Conservation (phyloP, 1,284 basidiomycete species). For the Agroathelia rolfsii region DNA sequence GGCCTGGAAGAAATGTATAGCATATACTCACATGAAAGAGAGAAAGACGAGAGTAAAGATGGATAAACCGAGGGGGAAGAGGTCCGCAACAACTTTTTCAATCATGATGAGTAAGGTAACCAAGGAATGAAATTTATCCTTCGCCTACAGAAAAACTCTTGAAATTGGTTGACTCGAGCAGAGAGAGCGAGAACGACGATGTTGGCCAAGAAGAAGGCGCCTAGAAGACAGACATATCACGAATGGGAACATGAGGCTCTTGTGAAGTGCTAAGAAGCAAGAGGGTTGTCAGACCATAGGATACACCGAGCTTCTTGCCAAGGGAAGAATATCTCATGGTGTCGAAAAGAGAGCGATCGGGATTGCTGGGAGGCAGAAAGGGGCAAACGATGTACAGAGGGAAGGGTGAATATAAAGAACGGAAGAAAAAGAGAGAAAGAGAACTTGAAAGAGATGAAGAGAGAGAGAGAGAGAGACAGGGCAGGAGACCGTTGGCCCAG, state of each 20-base stretch:
- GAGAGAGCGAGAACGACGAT: slow-evolving; percentile 43
- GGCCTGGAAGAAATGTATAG: background rate
- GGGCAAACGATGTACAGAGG: too few species aligned
- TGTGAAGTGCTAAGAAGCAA: too few species aligned
- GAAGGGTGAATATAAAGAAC: too few species aligned
- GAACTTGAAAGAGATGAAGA: too few species aligned
- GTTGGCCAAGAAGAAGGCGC: slow-evolving; percentile 33
- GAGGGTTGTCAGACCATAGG: too few species aligned
- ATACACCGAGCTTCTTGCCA: slow-evolving; percentile 20
- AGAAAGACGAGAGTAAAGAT: slow-evolving; percentile 38
- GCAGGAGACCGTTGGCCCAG: too few species aligned
- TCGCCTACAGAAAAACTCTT: slow-evolving; percentile 48
- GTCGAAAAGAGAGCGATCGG: too few species aligned
- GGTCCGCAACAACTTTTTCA: slow-evolving; percentile 40
- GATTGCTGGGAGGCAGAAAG: too few species aligned
- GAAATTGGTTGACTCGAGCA: slow-evolving; percentile 42
- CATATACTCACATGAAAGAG: slow-evolving; percentile 26
- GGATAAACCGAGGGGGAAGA: slow-evolving; percentile 49
- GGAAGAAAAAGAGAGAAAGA: too few species aligned
- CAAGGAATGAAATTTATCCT: slow-evolving; percentile 1
- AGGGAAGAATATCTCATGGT: slow-evolving; percentile 17
- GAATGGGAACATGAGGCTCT: slow-evolving; percentile 7
- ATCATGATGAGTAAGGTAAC: slow-evolving; percentile 1
- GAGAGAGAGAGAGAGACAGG: too few species aligned
- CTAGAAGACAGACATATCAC: slow-evolving; percentile 17